A percentile compares a stretch with the other conserved stretches of the same genome.
These are phyloP conservation scores for Trichoderma lentiforme DNA, from an alignment of 2,329 filamentous ascomycete species.

Conservation along the genomic window DNA sequence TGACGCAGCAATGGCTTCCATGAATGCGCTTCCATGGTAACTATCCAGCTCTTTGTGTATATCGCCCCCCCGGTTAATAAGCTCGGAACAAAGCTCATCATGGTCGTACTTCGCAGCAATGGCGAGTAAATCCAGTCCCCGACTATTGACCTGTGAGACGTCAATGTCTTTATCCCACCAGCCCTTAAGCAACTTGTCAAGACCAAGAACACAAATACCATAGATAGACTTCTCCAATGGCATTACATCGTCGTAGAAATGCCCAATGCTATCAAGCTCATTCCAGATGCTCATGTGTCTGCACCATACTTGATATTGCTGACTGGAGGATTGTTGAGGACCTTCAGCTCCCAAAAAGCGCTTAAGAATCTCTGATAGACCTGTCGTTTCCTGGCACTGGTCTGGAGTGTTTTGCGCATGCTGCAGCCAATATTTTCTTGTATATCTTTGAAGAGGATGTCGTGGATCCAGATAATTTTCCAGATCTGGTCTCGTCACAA, in stretches of 20 bases:
- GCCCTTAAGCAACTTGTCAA: not conserved
- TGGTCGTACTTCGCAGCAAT: not conserved
- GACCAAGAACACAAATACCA: not conserved
- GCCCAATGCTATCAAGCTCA: too few species aligned
- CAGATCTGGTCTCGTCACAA: not conserved
- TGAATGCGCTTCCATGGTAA: not conserved
- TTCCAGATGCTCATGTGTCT: not conserved
- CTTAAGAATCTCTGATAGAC: not conserved
- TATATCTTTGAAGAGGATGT: not conserved
- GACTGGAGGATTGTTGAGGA: not conserved
- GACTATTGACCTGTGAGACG: not conserved
- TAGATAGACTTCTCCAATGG: not conserved
- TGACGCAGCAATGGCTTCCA: fast-evolving
- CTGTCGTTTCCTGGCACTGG: not conserved
- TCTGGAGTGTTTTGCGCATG: not conserved
- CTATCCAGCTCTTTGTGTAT: not conserved
- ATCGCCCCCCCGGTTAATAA: not conserved
- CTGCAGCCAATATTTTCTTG: not conserved
- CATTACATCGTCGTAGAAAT: too few species aligned
- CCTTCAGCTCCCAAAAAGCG: not conserved
- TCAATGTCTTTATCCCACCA: constrained; percentile 1
- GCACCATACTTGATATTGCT: not conserved
- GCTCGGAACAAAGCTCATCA: not conserved
- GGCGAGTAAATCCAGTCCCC: not conserved
- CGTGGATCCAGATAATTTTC: not conserved